Conservation (phyloP, 148 eudicot species). For the Vaccinium vitisidaea region DNA sequence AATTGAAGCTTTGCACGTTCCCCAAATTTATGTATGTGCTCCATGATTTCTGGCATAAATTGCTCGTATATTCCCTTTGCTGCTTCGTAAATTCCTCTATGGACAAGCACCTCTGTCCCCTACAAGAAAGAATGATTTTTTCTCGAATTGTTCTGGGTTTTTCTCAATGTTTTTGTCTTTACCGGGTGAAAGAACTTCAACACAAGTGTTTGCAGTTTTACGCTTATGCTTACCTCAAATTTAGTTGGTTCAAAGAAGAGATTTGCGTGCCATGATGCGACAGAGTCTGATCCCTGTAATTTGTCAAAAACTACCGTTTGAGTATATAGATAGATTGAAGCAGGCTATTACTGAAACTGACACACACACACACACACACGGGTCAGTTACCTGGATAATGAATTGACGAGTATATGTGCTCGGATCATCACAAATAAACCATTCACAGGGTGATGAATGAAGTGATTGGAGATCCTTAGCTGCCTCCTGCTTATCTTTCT, state of each 20-base stretch:
- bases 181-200: background rate
- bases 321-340: background rate
- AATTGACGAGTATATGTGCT: slow-evolving; percentile 57
- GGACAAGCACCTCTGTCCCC: slow-evolving; percentile 75
- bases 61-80: slow-evolving; percentile 85
- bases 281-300: slow-evolving; percentile 73
- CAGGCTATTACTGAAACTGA: background rate
- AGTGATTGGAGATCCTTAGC: slow-evolving; percentile 69
- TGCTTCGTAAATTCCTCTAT: slow-evolving; percentile 92
- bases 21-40: slow-evolving; percentile 48
- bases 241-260: slow-evolving; percentile 74
- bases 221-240: slow-evolving; percentile 58
- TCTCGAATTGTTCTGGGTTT: background rate
- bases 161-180: background rate
- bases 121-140: slow-evolving; percentile 18
- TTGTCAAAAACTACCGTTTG: background rate
- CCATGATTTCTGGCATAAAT: slow-evolving; percentile 64
- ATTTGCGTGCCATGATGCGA: slow-evolving; percentile 84
- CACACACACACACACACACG: background rate
- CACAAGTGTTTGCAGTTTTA: background rate
- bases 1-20: slow-evolving; percentile 67
- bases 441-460: slow-evolving; percentile 82
- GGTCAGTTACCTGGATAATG: slow-evolving; percentile 58
- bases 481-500: slow-evolving; percentile 63
- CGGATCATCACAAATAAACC: slow-evolving; percentile 86